Evolutionary conservation across 2,329 filamentous ascomycete species (phyloP), one percentile per base, ranked within the genome.

Genomic region (Hirsutella minnesotensis): DNA sequence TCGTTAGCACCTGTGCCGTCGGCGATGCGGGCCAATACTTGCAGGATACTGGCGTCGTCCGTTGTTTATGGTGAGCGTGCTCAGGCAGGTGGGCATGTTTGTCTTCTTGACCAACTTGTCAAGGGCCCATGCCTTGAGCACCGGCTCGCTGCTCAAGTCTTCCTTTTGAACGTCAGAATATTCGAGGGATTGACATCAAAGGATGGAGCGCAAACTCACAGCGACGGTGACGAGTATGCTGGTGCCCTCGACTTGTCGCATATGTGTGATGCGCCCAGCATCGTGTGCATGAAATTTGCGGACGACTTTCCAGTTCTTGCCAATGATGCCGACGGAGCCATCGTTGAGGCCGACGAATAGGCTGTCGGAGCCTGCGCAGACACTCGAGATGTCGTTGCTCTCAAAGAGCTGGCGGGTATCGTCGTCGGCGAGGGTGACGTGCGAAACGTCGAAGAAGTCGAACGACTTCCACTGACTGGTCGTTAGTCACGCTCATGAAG

Each of bases 381-480:
- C 74, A 56, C 81, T 87, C 41, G 85, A 84, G 46, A 94, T 81
- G 53, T 88, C 86, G 59, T 76, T 78, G 75, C 85, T 83, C 63
- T 89, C 83, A 68, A 94, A 83, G 58, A 88, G 74, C 57, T 79
- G 75, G 53, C 80, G 79, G 59, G 79, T 83, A 59, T 94, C 86
- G 56, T 83, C 82, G 61, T 94, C 83, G 53, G 76, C 76, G 55
- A 89, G 74, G 58, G 83, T 79, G 63, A 95, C 81, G 60, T 85
- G 82, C 60, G 80, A 80, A 63, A 94, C 87, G 67, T 95, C 87
- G 77, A 98, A 96, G 81, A 98, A 98, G 74, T 94, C 89, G 71
- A 98, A 98, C 54, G 84, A 82, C 84, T 95, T 95, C 90, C 92
- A 96, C 90, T 95, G 52, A 18, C 9, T 24, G 27, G 7, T 22